Base-by-base conservation (phyloP, 345 rosid genomes). In the Diplotaxis tenuifolia region DNA sequence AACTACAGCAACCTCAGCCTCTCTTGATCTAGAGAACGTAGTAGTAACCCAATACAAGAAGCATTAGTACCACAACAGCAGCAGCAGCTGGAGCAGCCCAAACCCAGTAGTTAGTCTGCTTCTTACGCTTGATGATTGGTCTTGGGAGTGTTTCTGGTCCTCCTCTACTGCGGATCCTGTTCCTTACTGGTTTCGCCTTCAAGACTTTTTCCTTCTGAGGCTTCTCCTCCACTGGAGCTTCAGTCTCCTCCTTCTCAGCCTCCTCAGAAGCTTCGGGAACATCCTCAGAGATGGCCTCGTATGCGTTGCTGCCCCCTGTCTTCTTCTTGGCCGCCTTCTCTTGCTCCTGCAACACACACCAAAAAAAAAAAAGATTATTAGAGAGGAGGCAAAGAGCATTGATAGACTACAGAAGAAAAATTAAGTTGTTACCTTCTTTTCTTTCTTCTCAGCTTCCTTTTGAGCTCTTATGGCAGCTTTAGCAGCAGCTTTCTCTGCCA, bases 361-460 rank as follows among this genome's bases (percentile, higher is more conserved):
- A n/a, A n/a, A n/a, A 31, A 50, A 52, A 9, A 10, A 29, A 5
- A 71, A n/a, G 16, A 34, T 7, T 12, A 20, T 47, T 12, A 61
- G 1, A 32, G 8, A 71, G 23, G 47, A 62, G 8, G 14, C 12
- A 29, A 4, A 62, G 56, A 49, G 10, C 11, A 20, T 29, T 40
- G 16, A 62, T n/a, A 67, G 23, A 58, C 58, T 54, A 27, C 22
- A 9, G 1, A n/a, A 53, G 9, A 4, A 53, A 21, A 5, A 31
- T n/a, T 4, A 49, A 25, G 71, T 65, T n/a, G 79, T 83, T 87
- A 36, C 98, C 99, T 90, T 76, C 34, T 65, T 57, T 14, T 63
- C 76, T 83, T 89, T 92, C 86, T 86, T 96, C 75, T 92, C 97
- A 66, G 95, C 96, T 72, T 94, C 99, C 86, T 87, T 94, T 79